Conservation (phyloP, 495 filamentous ascomycete species). For the Aspergillus carlsbadensis region DNA sequence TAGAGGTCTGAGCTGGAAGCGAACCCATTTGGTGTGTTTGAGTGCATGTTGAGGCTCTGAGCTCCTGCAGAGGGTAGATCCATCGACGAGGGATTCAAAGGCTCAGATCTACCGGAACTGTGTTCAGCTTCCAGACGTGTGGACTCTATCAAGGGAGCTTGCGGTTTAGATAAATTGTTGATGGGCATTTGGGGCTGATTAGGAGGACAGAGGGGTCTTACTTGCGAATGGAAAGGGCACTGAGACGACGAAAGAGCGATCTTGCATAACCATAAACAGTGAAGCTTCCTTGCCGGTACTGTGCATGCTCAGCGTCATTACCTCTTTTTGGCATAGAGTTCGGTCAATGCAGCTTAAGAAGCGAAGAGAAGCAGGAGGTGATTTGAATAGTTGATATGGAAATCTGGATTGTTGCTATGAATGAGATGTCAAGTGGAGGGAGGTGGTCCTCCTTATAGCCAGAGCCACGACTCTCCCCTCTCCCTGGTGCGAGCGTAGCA, state of each 20-base stretch:
- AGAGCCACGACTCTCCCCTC: conserved; percentile 2
- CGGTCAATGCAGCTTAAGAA: background rate
- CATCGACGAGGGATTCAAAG: conserved; percentile 1
- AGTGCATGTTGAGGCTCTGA: background rate
- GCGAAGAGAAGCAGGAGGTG: background rate
- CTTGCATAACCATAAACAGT: conserved; percentile 32
- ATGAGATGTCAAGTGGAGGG: background rate
- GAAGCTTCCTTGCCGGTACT: conserved; percentile 40
- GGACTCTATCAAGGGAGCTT: conserved; percentile 21
- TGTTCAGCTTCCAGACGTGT: conserved; percentile 27
- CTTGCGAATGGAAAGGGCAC: conserved; percentile 28
- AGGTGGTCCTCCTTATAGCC: conserved; percentile 11
- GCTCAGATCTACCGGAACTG: conserved; percentile 13
- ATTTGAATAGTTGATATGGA: background rate
- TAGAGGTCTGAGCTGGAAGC: conserved; percentile 30
- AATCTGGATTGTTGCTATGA: background rate
- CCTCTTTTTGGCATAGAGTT: conserved; percentile 30
- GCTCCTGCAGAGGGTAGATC: conserved; percentile 5
- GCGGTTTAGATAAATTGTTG: conserved; percentile 17
- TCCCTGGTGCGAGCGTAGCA: background rate
- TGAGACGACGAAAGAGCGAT: conserved; percentile 29
- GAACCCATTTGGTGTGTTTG: conserved; percentile 14
- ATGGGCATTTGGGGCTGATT: conserved; percentile 3
- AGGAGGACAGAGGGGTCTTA: conserved; percentile 22
- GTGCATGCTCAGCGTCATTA: conserved; percentile 38